A percentile compares a stretch with the other conserved stretches of the same genome.
Conservation (phyloP, 306 rosid species). For the Cucumis hystrix region DNA sequence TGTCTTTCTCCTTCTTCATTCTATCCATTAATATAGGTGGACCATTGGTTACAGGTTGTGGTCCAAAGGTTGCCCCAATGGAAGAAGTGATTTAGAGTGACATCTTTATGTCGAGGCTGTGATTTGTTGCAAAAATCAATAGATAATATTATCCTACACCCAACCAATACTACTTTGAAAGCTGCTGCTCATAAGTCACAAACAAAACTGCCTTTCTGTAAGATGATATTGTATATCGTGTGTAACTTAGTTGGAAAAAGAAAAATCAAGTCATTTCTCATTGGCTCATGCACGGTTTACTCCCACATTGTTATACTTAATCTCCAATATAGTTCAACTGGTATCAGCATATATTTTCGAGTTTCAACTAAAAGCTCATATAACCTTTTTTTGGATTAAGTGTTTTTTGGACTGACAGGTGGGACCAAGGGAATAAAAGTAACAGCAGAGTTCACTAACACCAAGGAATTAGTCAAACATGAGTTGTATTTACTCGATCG, state of each 20-base stretch:
- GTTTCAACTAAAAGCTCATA: too few species aligned
- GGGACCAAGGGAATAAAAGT: background rate
- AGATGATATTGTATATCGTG: background rate
- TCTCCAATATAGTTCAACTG: too few species aligned
- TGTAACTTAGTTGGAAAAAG: background rate
- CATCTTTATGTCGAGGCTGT: background rate
- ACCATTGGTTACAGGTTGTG: conserved; percentile 24
- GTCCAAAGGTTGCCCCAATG: conserved; percentile 42
- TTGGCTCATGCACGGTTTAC: background rate
- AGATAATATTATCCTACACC: background rate
- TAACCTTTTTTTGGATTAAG: too few species aligned
- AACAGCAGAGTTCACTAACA: background rate
- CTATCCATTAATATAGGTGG: background rate
- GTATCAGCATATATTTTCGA: too few species aligned
- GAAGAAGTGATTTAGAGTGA: conserved; percentile 22
- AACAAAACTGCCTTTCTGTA: background rate
- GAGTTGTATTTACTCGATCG: background rate
- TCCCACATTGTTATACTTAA: background rate
- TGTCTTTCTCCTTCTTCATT: background rate
- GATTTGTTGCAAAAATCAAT: background rate
- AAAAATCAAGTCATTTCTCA: background rate
- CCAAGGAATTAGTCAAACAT: background rate
- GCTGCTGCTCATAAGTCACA: background rate
- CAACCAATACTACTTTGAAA: background rate
- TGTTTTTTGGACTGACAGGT: background rate